Evolutionary conservation across 2,329 filamentous ascomycete genomes (phyloP), one percentile per base, ranked within the genome.

Genomic region (Cladosporium halotolerans): DNA sequence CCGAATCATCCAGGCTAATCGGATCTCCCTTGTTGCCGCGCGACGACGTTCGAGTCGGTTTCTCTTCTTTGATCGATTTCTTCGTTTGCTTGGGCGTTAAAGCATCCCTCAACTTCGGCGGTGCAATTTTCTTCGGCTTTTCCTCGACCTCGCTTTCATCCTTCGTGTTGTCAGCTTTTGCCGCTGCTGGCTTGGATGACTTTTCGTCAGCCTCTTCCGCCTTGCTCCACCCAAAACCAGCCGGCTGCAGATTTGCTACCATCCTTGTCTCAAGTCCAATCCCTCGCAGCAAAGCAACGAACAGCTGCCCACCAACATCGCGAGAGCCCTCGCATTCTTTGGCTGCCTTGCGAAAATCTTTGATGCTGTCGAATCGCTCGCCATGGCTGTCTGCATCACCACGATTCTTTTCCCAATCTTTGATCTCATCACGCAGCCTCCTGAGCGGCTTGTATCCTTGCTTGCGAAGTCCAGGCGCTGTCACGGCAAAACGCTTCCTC

Each of bases 171-270:
- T 18, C 54, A n/a, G 32, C 41, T 31, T 42, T 46, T 28, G 53
- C 54, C 1, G 39, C 51, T 57, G 61, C 63, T 47, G 47, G 66
- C 57, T 61, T 68, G 28, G 61, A 28, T 9, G 70, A 68, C 59
- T 74, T 79, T 8, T 75, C 63, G 10, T 82, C 80, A 4, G 86
- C 88, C 48, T 93, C 88, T 69, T 99, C 93, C 9, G 79, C 72
- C 68, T 92, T 95, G 56, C 83, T 95, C 84, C 89, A 97, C 1
- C 90, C 90, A 68, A 95, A 96, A 0, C 93, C 93, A 18, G 89
- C 72, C 1, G 90, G 86, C 65, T 97, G 93, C 39, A 99, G 67
- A 65, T 83, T 96, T 9, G 85, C 84, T 2, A 97, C 83, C 76
- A 97, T 79, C 31, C 92, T 80, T 9, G 89, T 82, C 63, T 96